Evolutionary conservation across 371 early-diverging fungal genomes (phyloP).

Genomic region (Mucor sp.): DNA sequence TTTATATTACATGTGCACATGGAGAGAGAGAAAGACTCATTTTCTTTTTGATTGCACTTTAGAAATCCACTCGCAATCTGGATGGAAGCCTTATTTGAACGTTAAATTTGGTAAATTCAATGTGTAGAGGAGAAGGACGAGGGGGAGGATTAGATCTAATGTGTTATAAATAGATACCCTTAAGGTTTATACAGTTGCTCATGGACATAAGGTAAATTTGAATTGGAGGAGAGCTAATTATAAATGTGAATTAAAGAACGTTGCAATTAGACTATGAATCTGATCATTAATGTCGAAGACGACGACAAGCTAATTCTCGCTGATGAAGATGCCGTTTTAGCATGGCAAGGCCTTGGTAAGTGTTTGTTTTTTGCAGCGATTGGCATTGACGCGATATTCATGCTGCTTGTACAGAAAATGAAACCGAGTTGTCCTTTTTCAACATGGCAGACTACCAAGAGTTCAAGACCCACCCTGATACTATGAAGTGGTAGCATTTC

Average conservation of each 20-base stretch:
- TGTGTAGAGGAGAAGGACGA: background rate
- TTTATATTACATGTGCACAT: background rate
- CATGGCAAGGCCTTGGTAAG: conserved; percentile 68
- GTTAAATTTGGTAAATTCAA: conserved; percentile 59
- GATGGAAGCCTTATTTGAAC: conserved; percentile 75
- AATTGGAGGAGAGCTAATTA: background rate
- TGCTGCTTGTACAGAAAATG: conserved; percentile 61
- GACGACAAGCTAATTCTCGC: conserved; percentile 66
- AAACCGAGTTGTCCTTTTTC: conserved; percentile 86
- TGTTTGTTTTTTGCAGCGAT: background rate
- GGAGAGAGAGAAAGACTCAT: background rate
- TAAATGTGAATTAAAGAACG: background rate
- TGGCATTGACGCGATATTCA: background rate
- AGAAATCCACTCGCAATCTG: conserved; percentile 67
- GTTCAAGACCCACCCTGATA: conserved; percentile 77
- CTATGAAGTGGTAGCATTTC: conserved; percentile 67
- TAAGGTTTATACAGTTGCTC: conserved; percentile 85
- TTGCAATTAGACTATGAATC: conserved; percentile 61
- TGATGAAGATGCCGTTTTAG: conserved; percentile 64
- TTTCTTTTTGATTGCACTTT: background rate
- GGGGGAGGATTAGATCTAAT: background rate
- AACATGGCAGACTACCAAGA: conserved; percentile 70
- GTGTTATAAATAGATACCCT: conserved; percentile 67
- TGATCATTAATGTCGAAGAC: conserved; percentile 87
- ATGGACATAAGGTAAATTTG: conserved; percentile 74